A percentile compares a stretch with the other conserved stretches of the same genome.
phyloP scores from a whole-genome alignment of 148 eudicot species.

The Vaccinium corymbosum region DNA sequence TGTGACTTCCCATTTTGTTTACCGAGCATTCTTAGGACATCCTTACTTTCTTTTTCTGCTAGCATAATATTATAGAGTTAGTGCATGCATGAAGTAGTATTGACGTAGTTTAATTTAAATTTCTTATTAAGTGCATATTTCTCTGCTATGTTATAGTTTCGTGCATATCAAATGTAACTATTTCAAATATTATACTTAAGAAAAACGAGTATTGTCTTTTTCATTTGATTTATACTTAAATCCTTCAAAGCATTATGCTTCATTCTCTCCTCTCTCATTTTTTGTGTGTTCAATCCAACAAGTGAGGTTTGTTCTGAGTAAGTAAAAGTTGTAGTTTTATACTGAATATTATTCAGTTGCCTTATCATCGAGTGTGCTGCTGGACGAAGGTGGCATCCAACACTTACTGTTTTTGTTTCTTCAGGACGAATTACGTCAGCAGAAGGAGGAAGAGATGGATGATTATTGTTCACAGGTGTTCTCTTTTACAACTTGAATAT shows the following conservation, averaged over 20 bases:
- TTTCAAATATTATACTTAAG: not conserved
- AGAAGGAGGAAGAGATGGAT: constrained; percentile 91
- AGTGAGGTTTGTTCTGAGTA: not conserved
- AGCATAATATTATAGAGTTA: not conserved
- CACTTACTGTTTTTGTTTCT: constrained; percentile 14
- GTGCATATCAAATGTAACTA: not conserved
- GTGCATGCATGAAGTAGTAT: not conserved
- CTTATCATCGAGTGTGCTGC: not conserved
- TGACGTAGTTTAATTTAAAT: not conserved
- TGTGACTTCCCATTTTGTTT: constrained; percentile 2
- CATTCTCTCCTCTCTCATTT: not conserved
- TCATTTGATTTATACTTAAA: not conserved
- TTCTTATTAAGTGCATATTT: not conserved
- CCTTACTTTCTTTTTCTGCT: not conserved
- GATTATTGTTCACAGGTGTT: constrained; percentile 88
- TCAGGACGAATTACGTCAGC: constrained; percentile 96
- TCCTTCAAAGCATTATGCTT: not conserved
- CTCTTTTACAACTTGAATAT: constrained; percentile 9
- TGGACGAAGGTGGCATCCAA: not conserved
- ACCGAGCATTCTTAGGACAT: not conserved
- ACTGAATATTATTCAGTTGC: constrained; percentile 4
- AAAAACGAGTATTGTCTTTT: not conserved
- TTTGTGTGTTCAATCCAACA: not conserved
- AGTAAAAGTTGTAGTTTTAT: not conserved
- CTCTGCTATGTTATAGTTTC: not conserved